A percentile compares a stretch with the other conserved stretches of the same genome.
Evolutionary conservation across 2,329 filamentous ascomycete species (phyloP).

Genomic region (Pestalotiopsis sp.): DNA sequence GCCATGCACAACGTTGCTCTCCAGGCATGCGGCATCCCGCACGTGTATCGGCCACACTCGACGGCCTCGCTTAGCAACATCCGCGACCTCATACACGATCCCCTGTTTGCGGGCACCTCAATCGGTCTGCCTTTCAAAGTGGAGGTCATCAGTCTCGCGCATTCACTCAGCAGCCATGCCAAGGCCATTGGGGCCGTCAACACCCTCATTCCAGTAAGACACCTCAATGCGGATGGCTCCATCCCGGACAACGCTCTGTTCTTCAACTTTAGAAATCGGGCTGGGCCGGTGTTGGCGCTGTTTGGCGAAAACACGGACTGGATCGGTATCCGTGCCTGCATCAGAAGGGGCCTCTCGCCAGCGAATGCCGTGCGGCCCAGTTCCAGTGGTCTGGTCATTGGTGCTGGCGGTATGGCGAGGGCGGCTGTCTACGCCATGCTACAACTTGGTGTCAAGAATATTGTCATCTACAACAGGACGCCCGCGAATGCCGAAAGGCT

Average conservation of each 20-base stretch:
- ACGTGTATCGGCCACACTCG: conserved; percentile 67
- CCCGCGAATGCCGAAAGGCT: conserved; percentile 67
- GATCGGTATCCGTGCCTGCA: conserved; percentile 76
- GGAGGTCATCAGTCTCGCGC: conserved; percentile 68
- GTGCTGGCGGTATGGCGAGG: conserved; percentile 75
- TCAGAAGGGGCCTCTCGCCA: conserved; percentile 72
- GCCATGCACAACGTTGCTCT: conserved; percentile 78
- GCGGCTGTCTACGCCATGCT: conserved; percentile 79
- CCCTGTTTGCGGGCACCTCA: conserved; percentile 72
- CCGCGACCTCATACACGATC: conserved; percentile 64
- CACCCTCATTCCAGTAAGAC: conserved; percentile 72
- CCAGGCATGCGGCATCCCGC: conserved; percentile 67
- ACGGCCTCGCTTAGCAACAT: conserved; percentile 64
- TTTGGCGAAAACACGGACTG: conserved; percentile 84
- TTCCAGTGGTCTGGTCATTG: conserved; percentile 61
- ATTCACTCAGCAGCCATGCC: conserved; percentile 73
- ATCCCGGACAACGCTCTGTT: conserved; percentile 58
- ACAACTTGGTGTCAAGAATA: conserved; percentile 74
- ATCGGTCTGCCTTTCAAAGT: conserved; percentile 77
- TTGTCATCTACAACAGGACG: conserved; percentile 76
- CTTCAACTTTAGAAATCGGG: conserved; percentile 59
- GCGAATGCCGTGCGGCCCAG: conserved; percentile 64
- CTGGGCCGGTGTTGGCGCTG: conserved; percentile 68
- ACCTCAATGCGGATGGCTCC: conserved; percentile 57
- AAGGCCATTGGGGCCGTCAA: conserved; percentile 77